phyloP scores from a whole-genome alignment of 2,329 filamentous ascomycete species.

The Fusarium secorum region DNA sequence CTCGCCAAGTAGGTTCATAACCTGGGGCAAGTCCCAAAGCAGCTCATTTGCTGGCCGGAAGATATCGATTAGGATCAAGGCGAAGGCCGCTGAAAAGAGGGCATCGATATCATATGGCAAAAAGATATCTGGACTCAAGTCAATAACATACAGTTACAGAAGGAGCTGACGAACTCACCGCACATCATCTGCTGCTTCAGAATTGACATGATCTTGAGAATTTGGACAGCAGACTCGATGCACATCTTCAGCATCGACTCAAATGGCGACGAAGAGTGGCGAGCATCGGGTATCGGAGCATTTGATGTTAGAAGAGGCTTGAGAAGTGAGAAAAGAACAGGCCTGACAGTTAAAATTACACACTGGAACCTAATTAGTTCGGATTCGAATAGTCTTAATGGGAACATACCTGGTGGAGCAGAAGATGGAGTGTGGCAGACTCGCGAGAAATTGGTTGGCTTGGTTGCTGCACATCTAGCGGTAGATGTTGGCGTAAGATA shows the following conservation, averaged over 20 bases:
- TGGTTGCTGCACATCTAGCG: conserved; percentile 12
- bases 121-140: conserved; percentile 22
- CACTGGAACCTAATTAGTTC: conserved; percentile 6
- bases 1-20: conserved; percentile 27
- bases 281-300: background rate
- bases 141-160: background rate
- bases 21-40: conserved; percentile 33
- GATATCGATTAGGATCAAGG: conserved; percentile 30
- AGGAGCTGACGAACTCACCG: background rate
- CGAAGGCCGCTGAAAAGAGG: conserved; percentile 31
- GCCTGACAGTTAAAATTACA: conserved; percentile 30
- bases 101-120: conserved; percentile 34
- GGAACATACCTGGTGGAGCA: conserved; percentile 25
- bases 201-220: conserved; percentile 30
- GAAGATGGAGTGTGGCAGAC: conserved; percentile 28
- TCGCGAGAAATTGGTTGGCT: conserved; percentile 26
- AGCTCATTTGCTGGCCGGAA: conserved; percentile 29
- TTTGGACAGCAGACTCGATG: conserved; percentile 26
- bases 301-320: conserved; percentile 14
- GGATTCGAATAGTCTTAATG: accelerated
- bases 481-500: conserved; percentile 16
- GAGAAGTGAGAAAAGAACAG: conserved; percentile 31
- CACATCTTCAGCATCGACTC: conserved; percentile 36
- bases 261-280: conserved; percentile 18
- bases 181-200: conserved; percentile 34